These are phyloP conservation scores for Geotrichum restrictum DNA, from an alignment of 1,139 yeast species.

Conservation along the genomic window DNA sequence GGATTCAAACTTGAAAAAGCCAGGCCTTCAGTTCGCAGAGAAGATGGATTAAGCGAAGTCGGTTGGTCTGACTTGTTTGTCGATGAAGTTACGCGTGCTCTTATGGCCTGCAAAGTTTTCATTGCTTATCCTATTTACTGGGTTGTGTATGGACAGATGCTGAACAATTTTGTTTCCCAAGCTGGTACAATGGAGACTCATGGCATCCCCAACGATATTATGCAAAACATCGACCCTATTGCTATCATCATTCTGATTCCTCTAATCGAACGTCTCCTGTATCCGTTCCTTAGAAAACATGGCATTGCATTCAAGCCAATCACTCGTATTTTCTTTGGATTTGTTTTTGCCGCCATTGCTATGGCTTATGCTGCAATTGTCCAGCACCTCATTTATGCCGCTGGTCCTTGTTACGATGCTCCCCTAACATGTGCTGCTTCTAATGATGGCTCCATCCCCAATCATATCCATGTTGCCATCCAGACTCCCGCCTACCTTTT, in stretches of 20 bases:
- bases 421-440: constrained; percentile 46
- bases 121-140: constrained; percentile 60
- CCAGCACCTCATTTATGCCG: constrained; percentile 65
- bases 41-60: constrained; percentile 43
- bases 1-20: constrained; percentile 53
- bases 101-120: constrained; percentile 62
- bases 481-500: constrained; percentile 63
- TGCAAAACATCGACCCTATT: constrained; percentile 60
- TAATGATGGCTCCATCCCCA: constrained; percentile 42
- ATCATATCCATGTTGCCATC: constrained; percentile 56
- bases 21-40: constrained; percentile 47
- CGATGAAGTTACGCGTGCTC: constrained; percentile 57
- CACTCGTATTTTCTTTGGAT: constrained; percentile 71
- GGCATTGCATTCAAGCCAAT: constrained; percentile 49
- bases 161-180: constrained; percentile 59
- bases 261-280: constrained; percentile 49
- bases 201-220: constrained; percentile 62
- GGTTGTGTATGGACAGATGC: constrained; percentile 66
- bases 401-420: constrained; percentile 71
- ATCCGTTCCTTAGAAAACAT: constrained; percentile 53
- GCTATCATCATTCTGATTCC: constrained; percentile 62
- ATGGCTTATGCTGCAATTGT: constrained; percentile 79
- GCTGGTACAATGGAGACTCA: constrained; percentile 63
- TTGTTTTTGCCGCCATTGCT: constrained; percentile 63
- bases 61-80: constrained; percentile 61